phyloP scores from a whole-genome alignment of 306 rosid species.

The Casuarina equisetifolia region DNA sequence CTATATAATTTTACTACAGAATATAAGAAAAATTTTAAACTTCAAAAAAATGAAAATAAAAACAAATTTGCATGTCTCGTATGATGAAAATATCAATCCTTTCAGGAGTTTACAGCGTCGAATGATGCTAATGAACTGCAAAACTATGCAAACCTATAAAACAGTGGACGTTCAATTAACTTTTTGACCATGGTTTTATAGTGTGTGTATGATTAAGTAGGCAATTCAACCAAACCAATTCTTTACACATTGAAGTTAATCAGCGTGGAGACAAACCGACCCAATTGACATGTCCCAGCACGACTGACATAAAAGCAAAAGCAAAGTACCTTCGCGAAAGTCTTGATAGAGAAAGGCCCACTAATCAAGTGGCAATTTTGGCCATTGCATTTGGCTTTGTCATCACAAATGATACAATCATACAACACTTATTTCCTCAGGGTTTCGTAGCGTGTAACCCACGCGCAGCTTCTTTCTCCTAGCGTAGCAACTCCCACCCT shows the following conservation, averaged over 20 bases:
- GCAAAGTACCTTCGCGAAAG: neutral
- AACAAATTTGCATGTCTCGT: too few relatives aligned
- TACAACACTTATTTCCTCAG: too few relatives aligned
- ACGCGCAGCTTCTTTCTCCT: neutral
- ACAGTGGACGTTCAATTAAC: too few relatives aligned
- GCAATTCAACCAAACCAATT: neutral
- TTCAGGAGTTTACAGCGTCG: too few relatives aligned
- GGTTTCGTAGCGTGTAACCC: neutral
- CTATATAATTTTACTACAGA: too few relatives aligned
- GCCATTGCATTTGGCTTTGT: too few relatives aligned
- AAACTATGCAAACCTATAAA: too few relatives aligned
- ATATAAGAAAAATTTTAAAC: too few relatives aligned
- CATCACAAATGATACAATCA: neutral
- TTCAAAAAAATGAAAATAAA: too few relatives aligned
- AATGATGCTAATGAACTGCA: too few relatives aligned
- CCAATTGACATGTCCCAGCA: neutral
- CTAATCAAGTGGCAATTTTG: neutral
- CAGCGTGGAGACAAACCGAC: neutral
- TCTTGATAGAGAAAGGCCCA: neutral
- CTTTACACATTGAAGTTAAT: neutral
- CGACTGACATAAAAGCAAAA: neutral
- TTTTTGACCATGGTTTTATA: too few relatives aligned
- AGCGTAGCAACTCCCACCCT: neutral
- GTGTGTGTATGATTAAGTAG: neutral
- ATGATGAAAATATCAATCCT: too few relatives aligned